Percentiles rank a stretch among this genome's conserved stretches.
Evolutionary conservation across 2,329 filamentous ascomycete species (phyloP).

Genomic region (Colletotrichum scovillei): DNA sequence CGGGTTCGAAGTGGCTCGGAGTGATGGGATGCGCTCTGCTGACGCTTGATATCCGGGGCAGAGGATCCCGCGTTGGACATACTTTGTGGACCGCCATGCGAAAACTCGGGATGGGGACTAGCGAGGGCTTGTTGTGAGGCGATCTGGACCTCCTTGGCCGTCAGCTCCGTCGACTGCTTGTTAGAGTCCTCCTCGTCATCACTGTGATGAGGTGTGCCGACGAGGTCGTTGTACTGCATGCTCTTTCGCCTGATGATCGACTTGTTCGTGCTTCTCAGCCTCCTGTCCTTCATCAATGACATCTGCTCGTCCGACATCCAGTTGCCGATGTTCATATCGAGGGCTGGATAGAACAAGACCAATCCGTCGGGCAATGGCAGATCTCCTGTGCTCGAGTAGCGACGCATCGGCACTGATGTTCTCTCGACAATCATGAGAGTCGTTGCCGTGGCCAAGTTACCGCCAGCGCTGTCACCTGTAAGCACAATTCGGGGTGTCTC

Average conservation of each 20-base stretch:
- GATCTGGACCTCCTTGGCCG: slow-evolving; percentile 34
- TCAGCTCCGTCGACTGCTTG: slow-evolving; percentile 41
- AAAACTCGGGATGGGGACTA: slow-evolving; percentile 61
- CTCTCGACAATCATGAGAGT: slow-evolving; percentile 91
- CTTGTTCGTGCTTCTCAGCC: slow-evolving; percentile 80
- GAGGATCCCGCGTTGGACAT: slow-evolving; percentile 37
- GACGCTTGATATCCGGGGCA: slow-evolving; percentile 18
- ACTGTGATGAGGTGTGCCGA: slow-evolving; percentile 84
- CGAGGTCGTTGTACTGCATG: slow-evolving; percentile 86
- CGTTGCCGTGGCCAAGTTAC: slow-evolving; percentile 70
- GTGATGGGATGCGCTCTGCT: slow-evolving; percentile 58
- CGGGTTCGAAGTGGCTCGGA: slow-evolving; percentile 78
- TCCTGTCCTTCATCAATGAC: slow-evolving; percentile 88
- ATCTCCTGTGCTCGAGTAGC: slow-evolving; percentile 66
- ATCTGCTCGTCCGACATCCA: slow-evolving; percentile 99
- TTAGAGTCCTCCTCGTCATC: slow-evolving; percentile 74
- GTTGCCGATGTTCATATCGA: slow-evolving; percentile 98
- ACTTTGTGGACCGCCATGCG: slow-evolving; percentile 56
- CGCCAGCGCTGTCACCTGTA: slow-evolving; percentile 61
- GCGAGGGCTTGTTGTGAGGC: slow-evolving; percentile 39
- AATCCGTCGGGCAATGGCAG: slow-evolving; percentile 83
- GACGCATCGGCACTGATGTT: slow-evolving; percentile 59
- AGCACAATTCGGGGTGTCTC: slow-evolving; percentile 54
- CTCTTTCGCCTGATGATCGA: slow-evolving; percentile 85
- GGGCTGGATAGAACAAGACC: slow-evolving; percentile 86